These are phyloP conservation scores for Amphibolis antarctica DNA, from an alignment of 106 monocot genomes.

Conservation along the genomic window DNA sequence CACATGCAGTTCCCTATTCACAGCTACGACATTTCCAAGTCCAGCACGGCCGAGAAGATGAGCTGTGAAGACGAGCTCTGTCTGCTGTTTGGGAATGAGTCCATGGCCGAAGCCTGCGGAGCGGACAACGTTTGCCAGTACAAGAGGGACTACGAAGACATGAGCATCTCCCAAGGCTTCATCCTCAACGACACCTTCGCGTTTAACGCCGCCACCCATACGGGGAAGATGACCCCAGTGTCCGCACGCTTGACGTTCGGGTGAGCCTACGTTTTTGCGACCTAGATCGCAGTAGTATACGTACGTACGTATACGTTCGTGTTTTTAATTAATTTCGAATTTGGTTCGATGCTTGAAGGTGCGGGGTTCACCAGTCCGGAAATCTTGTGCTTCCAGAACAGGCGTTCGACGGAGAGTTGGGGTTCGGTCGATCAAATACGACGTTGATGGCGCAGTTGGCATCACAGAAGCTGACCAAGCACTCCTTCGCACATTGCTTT, in stretches of 20 bases:
- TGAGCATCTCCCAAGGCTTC: neutral
- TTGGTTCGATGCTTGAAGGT: neutral
- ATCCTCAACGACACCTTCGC: neutral
- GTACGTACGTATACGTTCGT: neutral
- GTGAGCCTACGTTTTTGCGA: neutral
- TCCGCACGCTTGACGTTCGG: neutral
- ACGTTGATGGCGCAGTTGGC: neutral
- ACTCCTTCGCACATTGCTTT: constrained; percentile 1
- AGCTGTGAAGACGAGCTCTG: neutral
- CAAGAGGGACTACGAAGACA: neutral
- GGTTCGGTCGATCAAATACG: neutral
- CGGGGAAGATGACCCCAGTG: neutral
- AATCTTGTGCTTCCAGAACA: neutral
- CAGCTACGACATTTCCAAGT: neutral
- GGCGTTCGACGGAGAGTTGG: neutral
- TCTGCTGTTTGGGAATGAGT: neutral
- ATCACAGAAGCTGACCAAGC: neutral
- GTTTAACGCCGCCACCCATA: neutral
- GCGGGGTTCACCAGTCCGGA: neutral
- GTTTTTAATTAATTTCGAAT: neutral
- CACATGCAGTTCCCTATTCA: neutral
- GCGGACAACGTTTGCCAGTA: neutral
- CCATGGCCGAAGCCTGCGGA: neutral
- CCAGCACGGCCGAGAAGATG: neutral
- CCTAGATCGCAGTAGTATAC: neutral